Evolutionary conservation across 2,329 filamentous ascomycete species (phyloP), one percentile per base, ranked within the genome.

Genomic region (Torrubiella hemipterigena): DNA sequence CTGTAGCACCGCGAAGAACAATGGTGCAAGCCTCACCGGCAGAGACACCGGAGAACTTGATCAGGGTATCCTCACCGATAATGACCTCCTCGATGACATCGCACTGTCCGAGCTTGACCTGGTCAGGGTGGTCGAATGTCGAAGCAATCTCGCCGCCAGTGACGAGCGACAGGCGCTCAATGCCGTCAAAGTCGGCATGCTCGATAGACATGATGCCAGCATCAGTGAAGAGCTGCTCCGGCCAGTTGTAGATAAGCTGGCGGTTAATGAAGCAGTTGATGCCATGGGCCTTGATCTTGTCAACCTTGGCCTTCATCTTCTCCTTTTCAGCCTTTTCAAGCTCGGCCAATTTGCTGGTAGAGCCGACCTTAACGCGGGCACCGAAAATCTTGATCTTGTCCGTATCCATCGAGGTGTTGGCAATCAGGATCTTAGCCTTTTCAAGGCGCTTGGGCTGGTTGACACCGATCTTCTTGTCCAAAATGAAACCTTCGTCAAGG

Each of bases 231-330:
- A 98, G 79, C 63, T 98, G 91, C 61, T 98, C 91, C 6, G 91
- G 91, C 91, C 91, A 98, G 70, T 98, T 98, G 72, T 98, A 98
- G 63, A 98, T 98, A 41, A 98, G 76, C 59, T 98, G 91, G 46
- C 91, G 73, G 73, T 98, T 98, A 59, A 98, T 94, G 60, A 98
- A 98, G 69, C 91, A 96, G 73, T 98, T 98, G 65, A 98, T 95
- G 37, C 91, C 91, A 52, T 98, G 91, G 28, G 85, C 73, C 73
- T 96, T 98, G 66, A 98, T 98, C 60, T 85, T 89, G 41, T 98
- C 91, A 27, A 98, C 91, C 73, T 98, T 98, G 43, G 83, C 81
- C 70, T 87, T 93, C 91, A 98, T 98, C 77, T 96, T 96, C 49
- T 98, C 91, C 49, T 85, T 81, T 67, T 96, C 91, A 6, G 91